phyloP scores from a whole-genome alignment of 75 land plant species.

The Sequoia sempervirens region DNA sequence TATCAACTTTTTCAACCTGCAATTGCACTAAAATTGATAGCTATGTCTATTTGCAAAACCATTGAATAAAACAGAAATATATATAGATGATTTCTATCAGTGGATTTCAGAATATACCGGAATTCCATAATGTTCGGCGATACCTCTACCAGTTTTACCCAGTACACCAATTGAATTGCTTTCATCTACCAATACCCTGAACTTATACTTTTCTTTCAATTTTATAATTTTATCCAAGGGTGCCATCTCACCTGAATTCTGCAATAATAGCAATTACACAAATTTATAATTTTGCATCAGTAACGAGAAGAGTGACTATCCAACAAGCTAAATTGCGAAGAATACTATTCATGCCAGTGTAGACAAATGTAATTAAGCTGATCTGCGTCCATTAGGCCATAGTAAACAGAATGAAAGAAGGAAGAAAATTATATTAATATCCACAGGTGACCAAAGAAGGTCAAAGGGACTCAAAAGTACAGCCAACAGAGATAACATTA shows the following conservation, averaged over 20 bases:
- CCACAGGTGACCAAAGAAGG: background rate
- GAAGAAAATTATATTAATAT: background rate
- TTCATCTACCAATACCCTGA: conserved; percentile 85
- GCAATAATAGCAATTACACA: conserved; percentile 9
- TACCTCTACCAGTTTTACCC: conserved; percentile 85
- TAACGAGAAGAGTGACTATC: background rate
- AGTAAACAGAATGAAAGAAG: background rate
- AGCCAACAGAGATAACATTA: background rate
- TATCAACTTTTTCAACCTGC: conserved; percentile 90
- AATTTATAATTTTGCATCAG: background rate
- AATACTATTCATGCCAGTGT: background rate
- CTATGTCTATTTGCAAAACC: background rate
- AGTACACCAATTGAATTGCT: conserved; percentile 95
- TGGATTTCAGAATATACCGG: conserved; percentile 49
- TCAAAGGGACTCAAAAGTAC: background rate
- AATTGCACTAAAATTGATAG: background rate
- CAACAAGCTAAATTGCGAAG: background rate
- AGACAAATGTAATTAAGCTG: background rate
- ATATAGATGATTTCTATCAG: background rate
- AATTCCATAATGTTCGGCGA: conserved; percentile 71
- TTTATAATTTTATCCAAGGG: conserved; percentile 78
- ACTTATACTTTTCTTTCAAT: conserved; percentile 83
- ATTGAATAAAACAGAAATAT: background rate
- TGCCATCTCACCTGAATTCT: conserved; percentile 97
- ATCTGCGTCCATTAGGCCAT: background rate